Conservation (phyloP, 176 grass and related monocot species). For the Oryza nivara region DNA sequence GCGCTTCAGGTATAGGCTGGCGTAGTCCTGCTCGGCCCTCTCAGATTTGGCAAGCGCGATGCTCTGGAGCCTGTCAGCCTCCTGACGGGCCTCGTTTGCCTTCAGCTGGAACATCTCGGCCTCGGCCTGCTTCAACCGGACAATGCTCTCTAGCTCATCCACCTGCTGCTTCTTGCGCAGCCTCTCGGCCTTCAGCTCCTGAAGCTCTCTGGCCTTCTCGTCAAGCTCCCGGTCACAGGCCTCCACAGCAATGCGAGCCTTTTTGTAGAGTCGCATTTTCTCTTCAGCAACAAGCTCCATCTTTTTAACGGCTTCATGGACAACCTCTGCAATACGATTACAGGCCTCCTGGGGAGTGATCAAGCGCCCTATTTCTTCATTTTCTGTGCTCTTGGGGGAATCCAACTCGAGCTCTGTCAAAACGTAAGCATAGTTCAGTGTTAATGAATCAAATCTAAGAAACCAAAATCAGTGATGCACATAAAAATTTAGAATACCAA, state of each 20-base stretch:
- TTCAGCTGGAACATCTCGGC: slow-evolving; percentile 99
- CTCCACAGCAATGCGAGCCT: slow-evolving; percentile 68
- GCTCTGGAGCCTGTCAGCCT: slow-evolving; percentile 91
- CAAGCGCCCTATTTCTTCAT: slow-evolving; percentile 70
- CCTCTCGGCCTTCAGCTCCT: slow-evolving; percentile 64
- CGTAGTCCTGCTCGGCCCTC: slow-evolving; percentile 92
- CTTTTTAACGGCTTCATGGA: slow-evolving; percentile 93
- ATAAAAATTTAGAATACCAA: not conserved
- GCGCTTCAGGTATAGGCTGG: slow-evolving; percentile 94
- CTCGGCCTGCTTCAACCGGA: slow-evolving; percentile 82
- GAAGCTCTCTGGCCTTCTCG: slow-evolving; percentile 79
- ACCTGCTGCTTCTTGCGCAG: slow-evolving; percentile 86
- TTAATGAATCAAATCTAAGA: not conserved
- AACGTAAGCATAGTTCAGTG: slow-evolving; percentile 1
- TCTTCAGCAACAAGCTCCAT: slow-evolving; percentile 98
- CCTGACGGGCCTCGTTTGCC: slow-evolving; percentile 81
- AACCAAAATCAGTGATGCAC: not conserved
- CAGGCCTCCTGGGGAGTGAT: slow-evolving; percentile 97
- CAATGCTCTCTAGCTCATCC: slow-evolving; percentile 93
- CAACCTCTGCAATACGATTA: slow-evolving; percentile 89
- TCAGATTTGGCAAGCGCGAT: slow-evolving; percentile 87
- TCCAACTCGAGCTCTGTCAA: slow-evolving; percentile 83
- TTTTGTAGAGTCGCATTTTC: slow-evolving; percentile 80
- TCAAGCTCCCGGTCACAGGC: slow-evolving; percentile 79
- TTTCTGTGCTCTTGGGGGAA: slow-evolving; percentile 64